Evolutionary conservation across 768 basidiomycete genomes (phyloP).

Genomic region (Auriculariales sp.): DNA sequence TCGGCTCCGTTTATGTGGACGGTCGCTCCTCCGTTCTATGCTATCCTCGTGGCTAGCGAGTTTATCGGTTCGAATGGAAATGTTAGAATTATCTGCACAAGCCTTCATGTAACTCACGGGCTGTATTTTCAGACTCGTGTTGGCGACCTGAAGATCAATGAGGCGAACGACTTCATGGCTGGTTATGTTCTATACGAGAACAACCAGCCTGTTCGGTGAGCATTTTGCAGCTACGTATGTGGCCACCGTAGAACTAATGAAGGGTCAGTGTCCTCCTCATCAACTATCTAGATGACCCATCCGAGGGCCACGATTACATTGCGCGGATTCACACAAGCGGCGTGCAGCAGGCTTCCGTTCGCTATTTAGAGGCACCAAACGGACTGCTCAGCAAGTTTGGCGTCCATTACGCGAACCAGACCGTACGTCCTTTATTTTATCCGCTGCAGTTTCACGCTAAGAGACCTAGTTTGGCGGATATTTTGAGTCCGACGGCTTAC

Average conservation of each 20-base stretch:
- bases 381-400: too few species aligned
- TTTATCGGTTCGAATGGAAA: constrained; percentile 26
- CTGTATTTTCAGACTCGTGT: too few species aligned
- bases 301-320: constrained; percentile 24
- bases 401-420: too few species aligned
- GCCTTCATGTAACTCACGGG: too few species aligned
- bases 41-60: constrained; percentile 30
- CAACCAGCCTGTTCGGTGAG: constrained; percentile 41
- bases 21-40: constrained; percentile 33
- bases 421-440: too few species aligned
- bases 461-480: constrained; percentile 26
- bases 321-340: constrained; percentile 26
- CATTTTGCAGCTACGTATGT: constrained; percentile 63
- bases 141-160: constrained; percentile 23
- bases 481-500: constrained; percentile 24
- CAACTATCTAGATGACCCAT: constrained; percentile 32
- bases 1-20: constrained; percentile 38
- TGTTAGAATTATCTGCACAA: too few species aligned
- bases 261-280: constrained; percentile 30
- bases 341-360: too few species aligned
- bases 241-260: too few species aligned
- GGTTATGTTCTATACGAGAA: constrained; percentile 40
- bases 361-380: constrained; percentile 57
- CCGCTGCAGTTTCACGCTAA: too few species aligned
- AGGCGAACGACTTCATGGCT: constrained; percentile 28